phyloP scores from a whole-genome alignment of 352 stramenopile species.

The Pythium myriotylum region DNA sequence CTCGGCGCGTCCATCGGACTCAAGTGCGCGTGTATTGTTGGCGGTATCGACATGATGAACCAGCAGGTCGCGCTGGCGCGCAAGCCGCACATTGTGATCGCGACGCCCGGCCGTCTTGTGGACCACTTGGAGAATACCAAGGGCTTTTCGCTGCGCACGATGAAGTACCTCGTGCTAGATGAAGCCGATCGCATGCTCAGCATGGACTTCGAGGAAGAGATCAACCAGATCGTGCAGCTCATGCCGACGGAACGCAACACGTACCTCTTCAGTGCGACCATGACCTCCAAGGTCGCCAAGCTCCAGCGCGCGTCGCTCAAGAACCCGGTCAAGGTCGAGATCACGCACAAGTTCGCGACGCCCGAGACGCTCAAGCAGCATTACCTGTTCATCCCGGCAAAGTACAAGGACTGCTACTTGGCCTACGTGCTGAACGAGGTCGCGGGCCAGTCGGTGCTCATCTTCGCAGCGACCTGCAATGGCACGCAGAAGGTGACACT shows the following conservation, averaged over 20 bases:
- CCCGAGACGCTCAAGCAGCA: slow-evolving; percentile 98
- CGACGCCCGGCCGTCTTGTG: slow-evolving; percentile 92
- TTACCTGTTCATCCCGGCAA: slow-evolving; percentile 99
- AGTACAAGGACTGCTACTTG: slow-evolving; percentile 99
- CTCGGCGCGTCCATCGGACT: slow-evolving; percentile 92
- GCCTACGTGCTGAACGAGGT: slow-evolving; percentile 98
- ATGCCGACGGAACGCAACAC: slow-evolving; percentile 94
- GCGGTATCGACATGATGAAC: slow-evolving; percentile 97
- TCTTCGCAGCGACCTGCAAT: slow-evolving; percentile 98
- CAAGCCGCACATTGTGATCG: slow-evolving; percentile 96
- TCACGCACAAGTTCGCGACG: slow-evolving; percentile 98
- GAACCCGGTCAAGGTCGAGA: slow-evolving; percentile 97
- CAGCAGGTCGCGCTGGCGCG: slow-evolving; percentile 97
- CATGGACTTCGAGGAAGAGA: slow-evolving; percentile 99
- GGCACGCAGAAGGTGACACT: slow-evolving; percentile 96
- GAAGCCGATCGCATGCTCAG: slow-evolving; percentile 95
- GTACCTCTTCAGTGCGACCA: slow-evolving; percentile 99
- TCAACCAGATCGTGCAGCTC: slow-evolving; percentile 98
- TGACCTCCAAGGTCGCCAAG: slow-evolving; percentile 99
- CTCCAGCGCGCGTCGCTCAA: slow-evolving; percentile 96
- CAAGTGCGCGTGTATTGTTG: slow-evolving; percentile 91
- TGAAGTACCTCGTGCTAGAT: slow-evolving; percentile 94
- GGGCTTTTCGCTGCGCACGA: slow-evolving; percentile 91
- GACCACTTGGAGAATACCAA: slow-evolving; percentile 97
- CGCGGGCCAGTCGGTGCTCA: slow-evolving; percentile 95